Evolutionary conservation across 768 basidiomycete genomes (phyloP), one percentile per base, ranked within the genome.

Genomic region (Tricholoma furcatifolium): DNA sequence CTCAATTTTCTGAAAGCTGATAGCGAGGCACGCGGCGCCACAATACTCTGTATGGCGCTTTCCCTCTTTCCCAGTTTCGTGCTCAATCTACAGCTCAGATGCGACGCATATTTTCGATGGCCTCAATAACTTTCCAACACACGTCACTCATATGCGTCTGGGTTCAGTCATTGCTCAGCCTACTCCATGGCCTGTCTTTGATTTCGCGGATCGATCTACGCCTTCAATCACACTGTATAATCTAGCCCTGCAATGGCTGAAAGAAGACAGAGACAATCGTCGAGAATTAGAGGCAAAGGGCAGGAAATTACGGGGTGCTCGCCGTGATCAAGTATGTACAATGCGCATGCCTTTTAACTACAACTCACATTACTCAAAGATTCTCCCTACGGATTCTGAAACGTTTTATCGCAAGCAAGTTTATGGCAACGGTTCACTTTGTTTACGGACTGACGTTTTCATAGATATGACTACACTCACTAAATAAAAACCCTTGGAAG

Each of bases 61-160:
- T 35, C n/a, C 38, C 35, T 21, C 46, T 31, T 20, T 35, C 23
- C 21, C 32, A 44, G 18, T 51, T 46, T 50, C 56, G 17, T 41
- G 50, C 8, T 48, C 27, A 38, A 51, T 12, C 24, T 31, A 31
- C 7, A 14, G 15, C 49, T 32, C 61, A 94, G 92, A 97, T 71
- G 93, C 95, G 10, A 98, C 95, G 1, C 97, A 99, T 68, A 97
- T 99, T 62, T 97, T 94, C 59, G 96, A 98, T 66, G 96, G 95
- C 10, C 70, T 98, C 27, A 81, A 82, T 62, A 69, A 79, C n/a
- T 98, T 96, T 74, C 96, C 97, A 3, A 98, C 95, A 0, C 92
- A 96, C 63, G 76, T 98, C 54, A 84, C 85, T 4, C 97, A 98
- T 65, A 88, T 99, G 85, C 84, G 88, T 21, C 78, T 93, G 43